phyloP scores from a whole-genome alignment of 768 basidiomycete genomes.

The Pulveroboletus sp. region DNA sequence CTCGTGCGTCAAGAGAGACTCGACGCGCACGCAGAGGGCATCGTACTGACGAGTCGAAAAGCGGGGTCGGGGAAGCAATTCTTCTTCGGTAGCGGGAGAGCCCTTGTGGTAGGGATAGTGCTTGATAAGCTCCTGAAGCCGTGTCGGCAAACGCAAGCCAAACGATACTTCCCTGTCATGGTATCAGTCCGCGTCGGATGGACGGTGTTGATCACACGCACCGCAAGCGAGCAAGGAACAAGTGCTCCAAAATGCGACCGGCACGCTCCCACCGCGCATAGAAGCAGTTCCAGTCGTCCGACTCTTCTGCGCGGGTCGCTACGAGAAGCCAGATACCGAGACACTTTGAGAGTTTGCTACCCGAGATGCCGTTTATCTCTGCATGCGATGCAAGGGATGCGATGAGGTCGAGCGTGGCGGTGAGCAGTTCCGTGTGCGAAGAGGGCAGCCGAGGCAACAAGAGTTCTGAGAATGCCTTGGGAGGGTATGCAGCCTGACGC shows the following conservation, averaged over 20 bases:
- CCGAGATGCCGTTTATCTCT: slow-evolving; percentile 71
- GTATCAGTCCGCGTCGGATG: slow-evolving; percentile 3
- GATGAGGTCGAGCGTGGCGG: slow-evolving; percentile 56
- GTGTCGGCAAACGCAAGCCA: slow-evolving; percentile 58
- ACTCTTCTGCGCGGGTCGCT: slow-evolving; percentile 42
- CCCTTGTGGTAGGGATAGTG: slow-evolving; percentile 58
- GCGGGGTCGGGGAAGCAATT: slow-evolving; percentile 58
- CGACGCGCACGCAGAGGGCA: slow-evolving; percentile 66
- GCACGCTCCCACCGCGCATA: slow-evolving; percentile 74
- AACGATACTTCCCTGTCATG: slow-evolving; percentile 54
- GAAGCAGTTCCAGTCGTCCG: slow-evolving; percentile 62
- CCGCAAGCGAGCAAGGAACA: slow-evolving; percentile 75
- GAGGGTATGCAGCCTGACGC: slow-evolving; percentile 55
- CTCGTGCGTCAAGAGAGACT: slow-evolving; percentile 45
- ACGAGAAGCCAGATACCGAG: slow-evolving; percentile 73
- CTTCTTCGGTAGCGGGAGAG: slow-evolving; percentile 31
- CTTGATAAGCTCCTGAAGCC: slow-evolving; percentile 67
- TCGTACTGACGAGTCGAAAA: slow-evolving; percentile 65
- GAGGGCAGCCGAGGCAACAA: slow-evolving; percentile 60
- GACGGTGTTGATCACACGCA: slow-evolving; percentile 25
- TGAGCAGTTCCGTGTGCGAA: slow-evolving; percentile 57
- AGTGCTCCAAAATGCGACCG: slow-evolving; percentile 71
- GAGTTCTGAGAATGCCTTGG: slow-evolving; percentile 58
- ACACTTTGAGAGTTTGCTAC: slow-evolving; percentile 73
- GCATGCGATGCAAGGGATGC: slow-evolving; percentile 70